Evolutionary conservation across 2,329 filamentous ascomycete species (phyloP), one percentile per base, ranked within the genome.

Genomic region (Pestalotiopsis sp.): DNA sequence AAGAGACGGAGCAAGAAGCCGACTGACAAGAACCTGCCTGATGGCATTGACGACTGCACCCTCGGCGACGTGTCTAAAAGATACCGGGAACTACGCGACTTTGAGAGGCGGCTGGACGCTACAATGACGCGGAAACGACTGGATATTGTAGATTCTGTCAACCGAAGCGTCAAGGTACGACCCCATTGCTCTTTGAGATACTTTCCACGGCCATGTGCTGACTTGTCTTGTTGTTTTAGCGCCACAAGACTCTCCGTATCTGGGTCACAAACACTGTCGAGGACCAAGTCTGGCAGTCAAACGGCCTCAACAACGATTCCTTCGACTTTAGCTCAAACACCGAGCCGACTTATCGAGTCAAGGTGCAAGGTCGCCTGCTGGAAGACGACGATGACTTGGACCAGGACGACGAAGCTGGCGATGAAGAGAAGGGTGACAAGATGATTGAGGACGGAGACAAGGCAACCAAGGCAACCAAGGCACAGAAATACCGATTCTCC

Each of bases 191-290:
- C 27, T 11, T 23, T 41, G 38, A 13, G 9, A 49, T 27, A 7
- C 38, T 7, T 23, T 36, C 14, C n/a, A 45, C 58, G 25, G n/a
- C 25, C 31, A 23, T 13, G 60, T 68, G 56, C 69, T 70, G 52
- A 77, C 68, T 49, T 6, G 31, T 14, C 17, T 27, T 63, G 4
- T 65, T 63, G 5, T 65, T 25, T 12, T 68, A 93, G 88, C 89
- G 93, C 73, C 92, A 91, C 80, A 93, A 92, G 77, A 97, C 94
- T 2, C 85, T 99, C 80, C 92, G 95, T 71, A 89, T 99, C 72
- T 98, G 94, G 94, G 91, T 99, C 75, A 95, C 91, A 76, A 99
- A 99, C 81, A 97, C 94, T 1, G 94, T 92, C 41, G 94, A 98
- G 80, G 93, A 96, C 77, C 96, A 99, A 82, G 91, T 92, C 39